These are phyloP conservation scores for Claviceps capensis DNA, from an alignment of 2,329 filamentous ascomycete species.

Conservation along the genomic window DNA sequence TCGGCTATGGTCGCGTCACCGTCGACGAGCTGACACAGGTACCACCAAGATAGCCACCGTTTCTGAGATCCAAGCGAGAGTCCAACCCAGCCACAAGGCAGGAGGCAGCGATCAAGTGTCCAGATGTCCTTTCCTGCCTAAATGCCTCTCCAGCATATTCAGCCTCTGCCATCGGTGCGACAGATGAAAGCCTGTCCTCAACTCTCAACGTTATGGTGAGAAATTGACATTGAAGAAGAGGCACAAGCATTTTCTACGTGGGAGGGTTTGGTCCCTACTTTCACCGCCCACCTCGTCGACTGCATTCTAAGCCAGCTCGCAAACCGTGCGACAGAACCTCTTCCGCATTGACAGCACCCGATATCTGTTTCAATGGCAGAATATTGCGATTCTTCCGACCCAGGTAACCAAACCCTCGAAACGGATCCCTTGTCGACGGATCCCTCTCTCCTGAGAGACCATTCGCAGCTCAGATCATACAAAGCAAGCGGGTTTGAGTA, in stretches of 20 bases:
- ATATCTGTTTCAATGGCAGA: conserved; percentile 1
- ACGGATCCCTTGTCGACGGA: conserved; percentile 44
- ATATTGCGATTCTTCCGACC: neutral
- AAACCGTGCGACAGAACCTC: neutral
- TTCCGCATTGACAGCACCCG: neutral
- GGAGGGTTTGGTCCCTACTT: neutral
- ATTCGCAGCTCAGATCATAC: conserved; percentile 59
- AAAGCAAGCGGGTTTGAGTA: conserved; percentile 61
- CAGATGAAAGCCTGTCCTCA: neutral
- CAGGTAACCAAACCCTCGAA: conserved; percentile 1
- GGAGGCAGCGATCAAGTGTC: neutral
- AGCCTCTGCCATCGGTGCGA: neutral
- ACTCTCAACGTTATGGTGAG: neutral
- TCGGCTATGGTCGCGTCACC: neutral
- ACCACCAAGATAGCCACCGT: neutral
- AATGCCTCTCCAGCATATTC: neutral
- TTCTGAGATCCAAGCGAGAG: neutral
- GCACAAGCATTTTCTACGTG: neutral
- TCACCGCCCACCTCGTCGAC: neutral
- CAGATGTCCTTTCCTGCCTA: neutral
- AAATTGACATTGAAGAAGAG: neutral
- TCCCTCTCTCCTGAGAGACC: conserved; percentile 64
- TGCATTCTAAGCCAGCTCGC: neutral
- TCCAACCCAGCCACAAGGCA: neutral
- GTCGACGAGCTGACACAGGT: neutral